Conservation (phyloP, 2,329 filamentous ascomycete genomes). For the Pseudopithomyces chartarum region DNA sequence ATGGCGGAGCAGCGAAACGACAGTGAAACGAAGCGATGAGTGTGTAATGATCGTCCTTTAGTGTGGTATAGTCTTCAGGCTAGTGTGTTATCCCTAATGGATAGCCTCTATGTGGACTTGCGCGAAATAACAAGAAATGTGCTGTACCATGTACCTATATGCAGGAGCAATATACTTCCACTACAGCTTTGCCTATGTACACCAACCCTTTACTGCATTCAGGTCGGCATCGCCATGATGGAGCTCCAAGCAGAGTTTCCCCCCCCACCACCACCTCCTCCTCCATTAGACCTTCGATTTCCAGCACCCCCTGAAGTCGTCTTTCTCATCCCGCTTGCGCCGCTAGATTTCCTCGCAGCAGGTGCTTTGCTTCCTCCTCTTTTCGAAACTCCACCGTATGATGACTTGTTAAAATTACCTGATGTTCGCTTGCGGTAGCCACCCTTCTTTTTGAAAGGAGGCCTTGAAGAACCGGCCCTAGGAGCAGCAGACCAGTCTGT, state of each 20-base stretch:
- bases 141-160: no score
- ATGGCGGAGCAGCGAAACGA: constrained; percentile 22
- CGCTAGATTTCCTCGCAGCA: constrained; percentile 6
- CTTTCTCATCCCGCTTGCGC: constrained; percentile 10
- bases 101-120: no score
- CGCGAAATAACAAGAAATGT: not conserved
- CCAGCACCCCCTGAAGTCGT: constrained; percentile 15
- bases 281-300: constrained; percentile 12
- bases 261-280: constrained; percentile 11
- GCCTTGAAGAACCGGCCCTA: constrained; percentile 21
- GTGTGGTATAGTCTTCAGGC: no score
- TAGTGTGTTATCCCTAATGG: no score
- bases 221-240: constrained; percentile 39
- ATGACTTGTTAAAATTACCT: constrained; percentile 20
- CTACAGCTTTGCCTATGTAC: not conserved
- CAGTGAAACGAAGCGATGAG: not conserved
- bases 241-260: constrained; percentile 17
- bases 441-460: constrained; percentile 22
- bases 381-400: constrained; percentile 20
- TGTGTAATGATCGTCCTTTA: no score
- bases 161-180: no score
- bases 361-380: constrained; percentile 25
- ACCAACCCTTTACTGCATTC: not conserved
- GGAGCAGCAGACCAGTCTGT: constrained; percentile 16
- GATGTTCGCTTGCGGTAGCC: constrained; percentile 22